These are phyloP conservation scores for Drechslerella dactyloides DNA, from an alignment of 2,329 filamentous ascomycete genomes.

Conservation along the genomic window DNA sequence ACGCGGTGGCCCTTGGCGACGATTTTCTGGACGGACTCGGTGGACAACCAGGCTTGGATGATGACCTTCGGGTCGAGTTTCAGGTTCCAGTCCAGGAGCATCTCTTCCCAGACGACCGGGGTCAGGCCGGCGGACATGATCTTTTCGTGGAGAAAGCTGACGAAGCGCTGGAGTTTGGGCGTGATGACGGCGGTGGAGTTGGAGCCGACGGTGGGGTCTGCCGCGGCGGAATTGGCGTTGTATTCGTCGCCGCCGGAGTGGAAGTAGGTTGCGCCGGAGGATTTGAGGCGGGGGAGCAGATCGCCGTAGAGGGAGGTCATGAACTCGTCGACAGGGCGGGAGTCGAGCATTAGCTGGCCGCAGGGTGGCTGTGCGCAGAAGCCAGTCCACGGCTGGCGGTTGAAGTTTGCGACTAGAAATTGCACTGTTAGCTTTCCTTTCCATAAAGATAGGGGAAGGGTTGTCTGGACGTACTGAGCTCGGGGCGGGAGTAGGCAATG, in stretches of 20 bases:
- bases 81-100: slow-evolving; percentile 78
- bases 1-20: slow-evolving; percentile 71
- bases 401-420: slow-evolving; percentile 40
- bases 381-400: slow-evolving; percentile 23
- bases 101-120: slow-evolving; percentile 88
- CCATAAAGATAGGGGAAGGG: too few relatives aligned
- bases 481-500: slow-evolving; percentile 71
- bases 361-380: slow-evolving; percentile 60
- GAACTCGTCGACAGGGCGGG: slow-evolving; percentile 71
- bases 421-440: background rate
- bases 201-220: slow-evolving; percentile 75
- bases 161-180: slow-evolving; percentile 78
- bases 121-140: slow-evolving; percentile 70
- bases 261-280: slow-evolving; percentile 74
- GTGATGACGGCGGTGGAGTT: slow-evolving; percentile 70
- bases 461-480: slow-evolving; percentile 71
- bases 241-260: slow-evolving; percentile 89
- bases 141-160: slow-evolving; percentile 72
- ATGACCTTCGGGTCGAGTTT: slow-evolving; percentile 73
- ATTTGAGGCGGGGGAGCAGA: slow-evolving; percentile 71
- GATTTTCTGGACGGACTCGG: slow-evolving; percentile 67
- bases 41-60: slow-evolving; percentile 78
- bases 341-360: slow-evolving; percentile 78
- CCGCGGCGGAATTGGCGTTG: slow-evolving; percentile 74
- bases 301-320: slow-evolving; percentile 76